Conservation (phyloP, 2,329 filamentous ascomycete species). For the Cladosporium sp. region DNA sequence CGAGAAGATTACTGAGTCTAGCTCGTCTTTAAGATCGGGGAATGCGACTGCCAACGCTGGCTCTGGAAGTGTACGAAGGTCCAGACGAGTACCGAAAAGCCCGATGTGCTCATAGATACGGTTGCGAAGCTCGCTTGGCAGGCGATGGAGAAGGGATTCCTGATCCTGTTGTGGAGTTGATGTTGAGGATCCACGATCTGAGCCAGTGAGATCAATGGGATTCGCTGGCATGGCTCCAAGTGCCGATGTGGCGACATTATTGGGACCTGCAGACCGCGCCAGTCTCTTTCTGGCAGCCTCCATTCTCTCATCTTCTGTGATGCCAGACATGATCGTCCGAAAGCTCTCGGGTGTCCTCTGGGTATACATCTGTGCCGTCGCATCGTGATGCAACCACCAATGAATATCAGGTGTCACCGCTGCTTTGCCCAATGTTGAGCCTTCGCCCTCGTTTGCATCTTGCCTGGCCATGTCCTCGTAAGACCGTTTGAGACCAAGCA, state of each 20-base stretch:
- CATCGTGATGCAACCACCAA: no score
- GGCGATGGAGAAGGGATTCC: conserved; percentile 7
- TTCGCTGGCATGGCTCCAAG: background rate
- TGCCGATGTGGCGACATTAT: background rate
- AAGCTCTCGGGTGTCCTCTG: no score
- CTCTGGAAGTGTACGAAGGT: background rate
- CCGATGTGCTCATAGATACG: conserved; percentile 15
- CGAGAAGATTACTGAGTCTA: background rate
- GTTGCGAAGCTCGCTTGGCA: conserved; percentile 19
- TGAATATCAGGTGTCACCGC: no score
- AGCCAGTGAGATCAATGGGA: background rate
- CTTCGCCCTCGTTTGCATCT: background rate
- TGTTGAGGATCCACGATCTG: background rate
- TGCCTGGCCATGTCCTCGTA: background rate
- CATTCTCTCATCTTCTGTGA: no score
- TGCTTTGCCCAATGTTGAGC: no score
- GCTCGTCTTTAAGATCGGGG: background rate
- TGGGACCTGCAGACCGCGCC: background rate
- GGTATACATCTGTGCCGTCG: no score
- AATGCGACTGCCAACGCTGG: background rate
- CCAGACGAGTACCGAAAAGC: background rate
- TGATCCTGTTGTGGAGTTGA: background rate
- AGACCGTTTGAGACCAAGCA: background rate
- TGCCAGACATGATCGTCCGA: no score
- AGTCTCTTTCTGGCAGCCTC: background rate